Evolutionary conservation across 1,284 basidiomycete genomes (phyloP).

Genomic region (Leccinum angustisporum): DNA sequence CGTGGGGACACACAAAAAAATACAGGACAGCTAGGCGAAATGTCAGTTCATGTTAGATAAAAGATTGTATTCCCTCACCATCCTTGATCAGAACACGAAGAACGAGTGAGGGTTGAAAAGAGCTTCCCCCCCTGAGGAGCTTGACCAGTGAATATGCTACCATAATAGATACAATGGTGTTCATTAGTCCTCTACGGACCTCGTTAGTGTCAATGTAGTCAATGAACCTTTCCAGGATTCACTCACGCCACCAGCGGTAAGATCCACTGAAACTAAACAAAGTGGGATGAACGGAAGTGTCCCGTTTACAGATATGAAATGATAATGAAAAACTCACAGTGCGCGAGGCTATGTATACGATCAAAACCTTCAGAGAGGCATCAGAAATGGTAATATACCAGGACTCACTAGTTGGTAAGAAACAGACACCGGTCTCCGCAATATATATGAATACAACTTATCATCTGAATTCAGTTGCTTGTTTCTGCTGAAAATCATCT

Average conservation of each 20-base stretch:
- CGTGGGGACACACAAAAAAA: not conserved
- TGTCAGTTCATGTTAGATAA: not conserved
- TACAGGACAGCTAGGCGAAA: slow-evolving; percentile 1
- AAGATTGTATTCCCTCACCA: not conserved
- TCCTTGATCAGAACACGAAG: not conserved
- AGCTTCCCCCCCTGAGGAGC: not conserved
- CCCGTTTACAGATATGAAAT: not conserved
- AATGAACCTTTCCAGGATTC: not conserved
- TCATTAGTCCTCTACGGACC: not conserved
- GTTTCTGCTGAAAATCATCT: not conserved
- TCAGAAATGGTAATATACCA: not conserved
- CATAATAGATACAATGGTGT: not conserved
- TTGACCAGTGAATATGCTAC: not conserved
- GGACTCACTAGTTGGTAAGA: not conserved
- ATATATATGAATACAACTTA: not conserved
- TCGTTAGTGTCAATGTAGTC: not conserved
- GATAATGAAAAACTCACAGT: not conserved
- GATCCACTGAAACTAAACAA: not conserved
- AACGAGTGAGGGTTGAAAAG: not conserved
- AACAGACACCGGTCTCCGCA: not conserved
- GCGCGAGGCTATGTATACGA: not conserved
- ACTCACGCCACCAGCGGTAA: not conserved
- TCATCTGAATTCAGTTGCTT: not conserved
- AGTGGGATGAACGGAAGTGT: not conserved
- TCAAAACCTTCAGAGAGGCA: not conserved